Evolutionary conservation across 2,329 filamentous ascomycete species (phyloP).

Genomic region (Fusarium albosuccineum): DNA sequence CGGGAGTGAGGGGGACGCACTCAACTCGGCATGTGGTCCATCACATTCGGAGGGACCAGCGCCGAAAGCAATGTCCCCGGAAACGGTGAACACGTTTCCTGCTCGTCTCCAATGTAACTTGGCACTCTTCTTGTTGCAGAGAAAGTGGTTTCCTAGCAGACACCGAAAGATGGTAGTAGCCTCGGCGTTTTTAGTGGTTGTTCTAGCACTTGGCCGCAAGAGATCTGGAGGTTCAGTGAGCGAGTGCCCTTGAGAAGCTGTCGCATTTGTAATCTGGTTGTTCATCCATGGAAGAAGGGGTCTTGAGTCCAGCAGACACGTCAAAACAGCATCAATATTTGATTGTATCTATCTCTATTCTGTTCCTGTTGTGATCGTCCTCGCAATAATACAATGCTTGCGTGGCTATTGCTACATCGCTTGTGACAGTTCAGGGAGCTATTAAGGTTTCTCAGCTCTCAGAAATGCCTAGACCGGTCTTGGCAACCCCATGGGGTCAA

Average conservation of each 20-base stretch:
- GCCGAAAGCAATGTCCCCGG: not conserved
- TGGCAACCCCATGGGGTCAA: conserved; percentile 4
- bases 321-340: not conserved
- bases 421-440: not conserved
- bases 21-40: conserved; percentile 5
- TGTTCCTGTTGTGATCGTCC: not conserved
- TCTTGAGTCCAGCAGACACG: not conserved
- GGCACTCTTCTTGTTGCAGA: not conserved
- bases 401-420: not conserved
- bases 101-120: not conserved
- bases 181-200: not conserved
- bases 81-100: conserved; percentile 1
- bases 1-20: not conserved
- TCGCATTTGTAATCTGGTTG: not conserved
- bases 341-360: not conserved
- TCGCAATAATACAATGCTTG: not conserved
- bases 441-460: not conserved
- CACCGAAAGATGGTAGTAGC: not conserved
- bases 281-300: not conserved
- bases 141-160: not conserved
- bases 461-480: conserved; percentile 4
- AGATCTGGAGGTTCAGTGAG: not conserved
- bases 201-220: not conserved
- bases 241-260: not conserved
- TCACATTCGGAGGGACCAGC: not conserved